Evolutionary conservation across 2,329 filamentous ascomycete species (phyloP), one percentile per base, ranked within the genome.

Genomic region (Scedosporium aurantiacum): DNA sequence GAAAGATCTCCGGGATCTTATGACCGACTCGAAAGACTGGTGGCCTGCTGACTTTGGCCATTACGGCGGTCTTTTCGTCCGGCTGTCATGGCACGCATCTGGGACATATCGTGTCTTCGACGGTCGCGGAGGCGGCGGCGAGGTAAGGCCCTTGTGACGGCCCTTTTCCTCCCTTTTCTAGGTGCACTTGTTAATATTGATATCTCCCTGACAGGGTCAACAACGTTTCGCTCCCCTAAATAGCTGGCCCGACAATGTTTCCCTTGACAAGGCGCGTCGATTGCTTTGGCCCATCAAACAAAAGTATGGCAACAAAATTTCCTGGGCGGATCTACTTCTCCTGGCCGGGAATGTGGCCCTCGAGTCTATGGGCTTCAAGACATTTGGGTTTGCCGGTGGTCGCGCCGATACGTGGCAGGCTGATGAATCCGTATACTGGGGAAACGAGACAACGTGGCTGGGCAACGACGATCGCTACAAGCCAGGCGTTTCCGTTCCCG

Each of bases 41-140:
- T 92, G 89, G 89, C 89, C 89, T 1, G 89, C 89, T 37, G 89
- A 92, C 71, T 90, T 88, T 69, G 88, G 88, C 61, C 87, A 91
- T 79, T 92, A 91, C 67, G 88, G 88, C 66, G 88, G 88, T 72
- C 80, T 91, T 28, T 91, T 92, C 73, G 80, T 92, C 70, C 87
- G 89, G 62, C 85, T 91, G 86, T 85, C 87, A 63, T 92, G 89
- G 89, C 89, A 91, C 79, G 85, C 84, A 66, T 83, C 89, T 27
- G 89, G 89, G 63, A 92, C 88, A 58, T 91, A 91, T 76, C 87
- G 89, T 68, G 83, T 88, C 70, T 79, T 79, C 59, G 88, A 91
- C 66, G 88, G 88, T 41, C 87, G 89, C 64, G 89, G 89, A 61
- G 89, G 89, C 63, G 86, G 84, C 68, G 88, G 87, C 60, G 78